These are phyloP conservation scores for Talaromyces liani DNA, from an alignment of 495 filamentous ascomycete genomes.

Conservation along the genomic window DNA sequence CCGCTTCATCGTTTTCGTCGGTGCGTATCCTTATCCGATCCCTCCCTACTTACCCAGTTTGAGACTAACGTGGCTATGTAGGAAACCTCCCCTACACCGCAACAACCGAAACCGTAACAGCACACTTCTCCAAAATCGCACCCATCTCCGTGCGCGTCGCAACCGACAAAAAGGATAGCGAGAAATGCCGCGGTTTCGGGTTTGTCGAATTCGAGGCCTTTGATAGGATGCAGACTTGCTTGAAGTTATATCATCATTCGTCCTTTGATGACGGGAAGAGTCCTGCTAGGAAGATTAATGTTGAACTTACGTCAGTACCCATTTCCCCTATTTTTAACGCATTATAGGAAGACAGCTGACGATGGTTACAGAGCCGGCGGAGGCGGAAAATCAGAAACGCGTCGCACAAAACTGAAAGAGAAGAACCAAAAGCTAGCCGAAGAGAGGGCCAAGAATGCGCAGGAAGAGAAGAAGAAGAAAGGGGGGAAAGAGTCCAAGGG, in stretches of 20 bases:
- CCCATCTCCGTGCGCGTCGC: slow-evolving; percentile 69
- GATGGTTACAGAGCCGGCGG: slow-evolving; percentile 53
- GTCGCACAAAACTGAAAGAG: slow-evolving; percentile 61
- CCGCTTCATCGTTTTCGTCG: slow-evolving; percentile 82
- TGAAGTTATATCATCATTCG: slow-evolving; percentile 83
- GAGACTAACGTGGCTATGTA: slow-evolving; percentile 14
- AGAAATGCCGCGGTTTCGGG: slow-evolving; percentile 74
- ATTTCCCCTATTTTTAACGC: not conserved
- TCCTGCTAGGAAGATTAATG: slow-evolving; percentile 68
- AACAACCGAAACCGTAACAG: slow-evolving; percentile 53
- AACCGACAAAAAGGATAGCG: slow-evolving; percentile 59
- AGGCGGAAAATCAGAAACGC: slow-evolving; percentile 65
- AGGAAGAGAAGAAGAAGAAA: slow-evolving; percentile 37
- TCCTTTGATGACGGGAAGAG: slow-evolving; percentile 64
- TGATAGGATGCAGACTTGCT: slow-evolving; percentile 89
- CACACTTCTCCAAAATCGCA: slow-evolving; percentile 70
- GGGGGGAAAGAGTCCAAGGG: slow-evolving; percentile 16
- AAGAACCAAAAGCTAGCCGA: slow-evolving; percentile 89
- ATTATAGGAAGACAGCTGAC: not conserved
- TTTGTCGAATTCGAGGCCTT: slow-evolving; percentile 89
- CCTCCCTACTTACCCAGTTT: not conserved
- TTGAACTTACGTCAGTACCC: slow-evolving; percentile 73
- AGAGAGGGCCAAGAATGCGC: slow-evolving; percentile 56
- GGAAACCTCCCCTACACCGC: slow-evolving; percentile 86
- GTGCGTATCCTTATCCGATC: too few relatives aligned